phyloP scores from a whole-genome alignment of 768 basidiomycete species.

The Lactifluus subvellereus region DNA sequence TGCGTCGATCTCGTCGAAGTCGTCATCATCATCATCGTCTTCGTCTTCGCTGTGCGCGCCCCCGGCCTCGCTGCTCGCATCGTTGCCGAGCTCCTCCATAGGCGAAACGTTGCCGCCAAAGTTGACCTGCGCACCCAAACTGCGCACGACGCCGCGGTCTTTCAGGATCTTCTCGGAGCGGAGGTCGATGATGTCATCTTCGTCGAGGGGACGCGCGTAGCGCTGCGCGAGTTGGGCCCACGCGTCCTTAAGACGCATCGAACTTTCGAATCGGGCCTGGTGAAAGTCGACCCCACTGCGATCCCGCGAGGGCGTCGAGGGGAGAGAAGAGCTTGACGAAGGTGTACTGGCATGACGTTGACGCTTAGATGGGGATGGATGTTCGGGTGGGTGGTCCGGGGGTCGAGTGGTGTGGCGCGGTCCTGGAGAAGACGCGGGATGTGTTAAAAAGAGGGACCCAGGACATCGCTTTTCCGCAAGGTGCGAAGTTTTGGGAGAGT shows the following conservation, averaged over 20 bases:
- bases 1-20: slow-evolving; percentile 53
- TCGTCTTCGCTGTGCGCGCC: slow-evolving; percentile 42
- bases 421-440: slow-evolving; percentile 49
- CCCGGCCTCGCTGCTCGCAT: slow-evolving; percentile 35
- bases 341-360: slow-evolving; percentile 44
- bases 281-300: slow-evolving; percentile 40
- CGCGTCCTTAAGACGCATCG: slow-evolving; percentile 49
- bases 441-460: slow-evolving; percentile 38
- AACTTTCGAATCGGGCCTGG: slow-evolving; percentile 51
- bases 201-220: slow-evolving; percentile 59
- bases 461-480: slow-evolving; percentile 13
- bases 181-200: slow-evolving; percentile 77
- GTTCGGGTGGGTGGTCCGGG: slow-evolving; percentile 25
- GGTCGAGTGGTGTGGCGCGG: slow-evolving; percentile 28
- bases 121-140: slow-evolving; percentile 35
- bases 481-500: slow-evolving; percentile 5
- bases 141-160: slow-evolving; percentile 62
- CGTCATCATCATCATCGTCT: slow-evolving; percentile 49
- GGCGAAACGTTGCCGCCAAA: slow-evolving; percentile 55
- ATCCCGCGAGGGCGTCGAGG: slow-evolving; percentile 21
- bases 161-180: slow-evolving; percentile 53
- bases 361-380: slow-evolving; percentile 43
- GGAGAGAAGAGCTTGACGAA: slow-evolving; percentile 31
- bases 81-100: slow-evolving; percentile 31
- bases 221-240: slow-evolving; percentile 69